phyloP scores from a whole-genome alignment of 2,329 filamentous ascomycete species.

The Trichoderma harzianum region DNA sequence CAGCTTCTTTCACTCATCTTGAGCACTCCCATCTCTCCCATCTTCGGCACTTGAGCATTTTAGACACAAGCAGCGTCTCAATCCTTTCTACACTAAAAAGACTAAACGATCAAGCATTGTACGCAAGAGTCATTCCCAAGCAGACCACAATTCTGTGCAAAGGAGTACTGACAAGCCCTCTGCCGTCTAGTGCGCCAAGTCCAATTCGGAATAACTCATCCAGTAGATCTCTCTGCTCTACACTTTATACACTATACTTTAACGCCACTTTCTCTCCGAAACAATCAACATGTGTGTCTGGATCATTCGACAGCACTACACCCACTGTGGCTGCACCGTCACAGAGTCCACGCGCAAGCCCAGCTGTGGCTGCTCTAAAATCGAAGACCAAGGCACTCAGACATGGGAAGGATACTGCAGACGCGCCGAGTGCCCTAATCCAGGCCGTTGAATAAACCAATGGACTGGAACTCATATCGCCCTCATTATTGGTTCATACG shows the following conservation, averaged over 20 bases:
- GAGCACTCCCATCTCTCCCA: not conserved
- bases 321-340: conserved; percentile 32
- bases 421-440: conserved; percentile 32
- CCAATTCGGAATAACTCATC: not conserved
- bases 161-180: not conserved
- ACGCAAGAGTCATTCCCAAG: not conserved
- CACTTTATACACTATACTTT: not conserved
- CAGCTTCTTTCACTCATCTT: not conserved
- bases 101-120: not conserved
- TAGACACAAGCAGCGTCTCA: not conserved
- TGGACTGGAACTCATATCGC: not conserved
- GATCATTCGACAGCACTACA: conserved; percentile 32
- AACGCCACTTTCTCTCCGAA: not conserved
- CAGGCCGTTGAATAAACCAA: conserved; percentile 20
- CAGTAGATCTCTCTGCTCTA: not conserved
- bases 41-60: not conserved
- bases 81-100: not conserved
- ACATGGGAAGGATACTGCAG: conserved; percentile 34
- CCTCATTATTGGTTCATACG: not conserved
- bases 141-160: not conserved
- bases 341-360: conserved; percentile 27
- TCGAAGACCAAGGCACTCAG: conserved; percentile 29
- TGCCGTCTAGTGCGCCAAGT: not conserved
- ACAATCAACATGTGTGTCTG: conserved; percentile 34
- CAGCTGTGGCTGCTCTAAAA: conserved; percentile 28